Evolutionary conservation across 1,284 basidiomycete species (phyloP), one percentile per base, ranked within the genome.

Genomic region (Cutaneotrichosporon sp.): DNA sequence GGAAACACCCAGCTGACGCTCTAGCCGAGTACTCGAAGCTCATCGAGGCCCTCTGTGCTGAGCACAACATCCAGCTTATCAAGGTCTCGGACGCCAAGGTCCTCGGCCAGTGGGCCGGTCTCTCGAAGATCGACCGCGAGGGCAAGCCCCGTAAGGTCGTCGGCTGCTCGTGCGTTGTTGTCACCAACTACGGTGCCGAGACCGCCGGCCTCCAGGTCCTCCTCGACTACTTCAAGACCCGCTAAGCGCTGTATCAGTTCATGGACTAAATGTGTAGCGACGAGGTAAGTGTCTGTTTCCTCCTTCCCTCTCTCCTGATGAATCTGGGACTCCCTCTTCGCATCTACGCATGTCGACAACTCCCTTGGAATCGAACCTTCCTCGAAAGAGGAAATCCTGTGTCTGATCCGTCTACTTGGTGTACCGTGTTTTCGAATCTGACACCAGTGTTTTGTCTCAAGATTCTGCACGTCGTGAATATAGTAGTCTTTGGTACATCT

Each of bases 41-140:
- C 85, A 97, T 98, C 74, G 95, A 98, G 85, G 96, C 95, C 61
- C 92, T 98, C 80, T 98, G 96, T 83, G 92, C 92, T 73, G 95
- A 97, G 86, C 92, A 97, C 88, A 94, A 94, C 83, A 97, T 98
- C 85, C 94, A 96, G 87, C 85, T 98, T 72, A 97, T 98, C 90
- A 97, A 97, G 85, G 93, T 99, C 78, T 84, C 84, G 61, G 96
- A 98, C 84, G 91, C 92, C 80, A 99, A 99, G 86, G 89, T 96
- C 73, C 89, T 99, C 76, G 96, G 95, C 65, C 92, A 90, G 77
- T 98, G 96, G 96, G 94, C 93, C 76, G 96, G 96, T 82, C 88
- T 99, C 70, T 97, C 95, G 89, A 97, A 97, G 86, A 97, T 98
- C 81, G 95, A 98, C 85, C 89, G 93, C 77, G 96, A 99, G 85